Evolutionary conservation across 2,329 filamentous ascomycete species (phyloP).

Genomic region (Microdochium bolleyi): DNA sequence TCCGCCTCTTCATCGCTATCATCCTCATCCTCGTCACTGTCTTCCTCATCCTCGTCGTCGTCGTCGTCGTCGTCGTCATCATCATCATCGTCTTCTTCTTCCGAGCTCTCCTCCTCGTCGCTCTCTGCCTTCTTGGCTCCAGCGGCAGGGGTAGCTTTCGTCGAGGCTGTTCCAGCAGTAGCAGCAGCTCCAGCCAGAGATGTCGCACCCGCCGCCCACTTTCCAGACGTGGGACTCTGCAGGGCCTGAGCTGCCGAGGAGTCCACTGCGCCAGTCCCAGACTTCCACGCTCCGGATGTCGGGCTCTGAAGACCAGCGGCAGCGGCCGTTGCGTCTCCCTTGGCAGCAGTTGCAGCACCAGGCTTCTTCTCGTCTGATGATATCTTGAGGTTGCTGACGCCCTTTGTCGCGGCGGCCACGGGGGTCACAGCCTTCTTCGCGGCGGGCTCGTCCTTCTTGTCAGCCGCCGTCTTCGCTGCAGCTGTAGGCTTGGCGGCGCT

Average conservation of each 20-base stretch:
- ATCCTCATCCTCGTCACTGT: constrained; percentile 6
- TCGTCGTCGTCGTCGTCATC: background rate
- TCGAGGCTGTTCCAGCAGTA: constrained; percentile 1
- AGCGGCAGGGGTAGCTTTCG: background rate
- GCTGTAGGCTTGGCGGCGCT: background rate
- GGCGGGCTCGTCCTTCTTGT: constrained; percentile 9
- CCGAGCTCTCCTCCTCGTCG: constrained; percentile 12
- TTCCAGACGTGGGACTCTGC: constrained; percentile 33
- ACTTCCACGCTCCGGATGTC: constrained; percentile 33
- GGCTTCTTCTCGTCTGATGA: background rate
- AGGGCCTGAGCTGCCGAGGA: constrained; percentile 21
- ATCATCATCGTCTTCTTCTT: constrained; percentile 10
- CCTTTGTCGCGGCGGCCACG: constrained; percentile 8
- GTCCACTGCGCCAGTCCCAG: constrained; percentile 10
- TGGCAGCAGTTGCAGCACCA: constrained; percentile 1
- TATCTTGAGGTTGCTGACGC: constrained; percentile 6
- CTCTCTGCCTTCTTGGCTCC: constrained; percentile 20
- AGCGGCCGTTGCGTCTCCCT: constrained; percentile 4
- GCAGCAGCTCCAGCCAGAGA: constrained; percentile 7
- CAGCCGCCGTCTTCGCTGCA: constrained; percentile 2
- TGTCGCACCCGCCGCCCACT: constrained; percentile 27
- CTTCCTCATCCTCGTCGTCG: constrained; percentile 4
- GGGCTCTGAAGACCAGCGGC: constrained; percentile 34
- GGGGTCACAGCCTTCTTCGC: constrained; percentile 1
- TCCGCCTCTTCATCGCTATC: constrained; percentile 11